Base-by-base conservation (phyloP, 2,329 filamentous ascomycete genomes). In the Trichothecium roseum region DNA sequence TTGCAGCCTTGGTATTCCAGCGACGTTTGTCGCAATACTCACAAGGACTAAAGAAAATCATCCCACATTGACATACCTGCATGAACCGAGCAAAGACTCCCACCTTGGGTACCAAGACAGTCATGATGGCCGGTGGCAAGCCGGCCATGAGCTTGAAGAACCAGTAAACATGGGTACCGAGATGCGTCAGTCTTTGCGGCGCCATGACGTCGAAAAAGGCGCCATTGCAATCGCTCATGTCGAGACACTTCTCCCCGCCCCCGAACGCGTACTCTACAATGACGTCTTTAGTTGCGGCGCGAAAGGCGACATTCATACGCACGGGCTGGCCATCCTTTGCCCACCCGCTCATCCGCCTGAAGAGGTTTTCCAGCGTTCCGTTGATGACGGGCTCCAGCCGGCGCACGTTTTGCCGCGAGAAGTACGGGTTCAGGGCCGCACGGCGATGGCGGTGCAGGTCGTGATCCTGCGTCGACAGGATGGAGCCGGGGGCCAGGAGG, bases 211-310 rank as follows among this genome's bases (percentile, higher is more conserved):
- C 43, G 31, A 54, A 52, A 37, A 54, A 54, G 2, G 35, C 39
- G 2, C 42, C 42, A 18, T 52, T 51, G 33, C 43, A 53, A 30
- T 56, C 46, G 12, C 49, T 45, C 46, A 49, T 50, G 15, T 52
- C 43, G 2, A 55, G 49, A 31, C 44, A 53, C 28, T 42, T 50
- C 12, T 39, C 36, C n/a, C 14, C 15, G 9, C 46, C 41, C 3
- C 47, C 47, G 3, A 47, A 31, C 1, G 41, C 38, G 30, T 45
- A 47, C 2, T 34, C 20, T 10, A 42, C 37, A 12, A 47, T 47
- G 3, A 47, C 39, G 6, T 45, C 45, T 20, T 44, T 45, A 16
- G 43, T 40, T 0, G 42, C 40, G 4, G 43, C 43, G 14, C 34
- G 36, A 7, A 36, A 42, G 1, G 40, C 40, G 3, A 24, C 8